Evolutionary conservation across 2,329 filamentous ascomycete genomes (phyloP).

Genomic region (Westerdykella ornata): DNA sequence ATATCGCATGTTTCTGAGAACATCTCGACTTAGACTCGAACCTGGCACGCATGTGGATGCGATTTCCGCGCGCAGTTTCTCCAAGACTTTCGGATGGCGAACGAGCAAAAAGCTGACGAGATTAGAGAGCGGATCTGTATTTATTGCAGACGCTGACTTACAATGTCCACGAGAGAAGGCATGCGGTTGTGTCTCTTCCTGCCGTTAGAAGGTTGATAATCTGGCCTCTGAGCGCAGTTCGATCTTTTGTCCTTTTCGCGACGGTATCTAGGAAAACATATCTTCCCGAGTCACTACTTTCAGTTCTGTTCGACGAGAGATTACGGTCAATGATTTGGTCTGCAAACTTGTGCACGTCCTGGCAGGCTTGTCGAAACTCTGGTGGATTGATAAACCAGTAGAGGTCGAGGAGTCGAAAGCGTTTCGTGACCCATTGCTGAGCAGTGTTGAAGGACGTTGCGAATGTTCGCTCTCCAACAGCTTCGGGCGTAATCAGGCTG

Average conservation of each 20-base stretch:
- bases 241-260: conserved; percentile 33
- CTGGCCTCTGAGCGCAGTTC: conserved; percentile 34
- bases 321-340: conserved; percentile 40
- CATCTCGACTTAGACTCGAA: conserved; percentile 37
- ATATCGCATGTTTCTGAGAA: conserved; percentile 34
- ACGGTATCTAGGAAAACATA: conserved; percentile 37
- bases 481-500: conserved; percentile 16
- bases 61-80: conserved; percentile 33
- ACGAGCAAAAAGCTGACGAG: conserved; percentile 28
- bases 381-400: conserved; percentile 42
- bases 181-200: conserved; percentile 29
- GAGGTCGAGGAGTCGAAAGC: conserved; percentile 32
- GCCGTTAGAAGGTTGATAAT: conserved; percentile 37
- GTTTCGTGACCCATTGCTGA: conserved; percentile 30
- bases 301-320: conserved; percentile 26
- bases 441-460: conserved; percentile 36
- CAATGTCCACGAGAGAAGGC: conserved; percentile 22
- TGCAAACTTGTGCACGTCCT: conserved; percentile 31
- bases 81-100: conserved; percentile 29
- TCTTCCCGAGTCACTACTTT: conserved; percentile 20
- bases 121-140: conserved; percentile 28
- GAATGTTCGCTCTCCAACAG: conserved; percentile 22
- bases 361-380: conserved; percentile 17
- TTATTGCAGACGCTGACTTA: conserved; percentile 8
- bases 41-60: conserved; percentile 22